Conservation (phyloP, 2,329 filamentous ascomycete species). For the Ophiostoma sp. region DNA sequence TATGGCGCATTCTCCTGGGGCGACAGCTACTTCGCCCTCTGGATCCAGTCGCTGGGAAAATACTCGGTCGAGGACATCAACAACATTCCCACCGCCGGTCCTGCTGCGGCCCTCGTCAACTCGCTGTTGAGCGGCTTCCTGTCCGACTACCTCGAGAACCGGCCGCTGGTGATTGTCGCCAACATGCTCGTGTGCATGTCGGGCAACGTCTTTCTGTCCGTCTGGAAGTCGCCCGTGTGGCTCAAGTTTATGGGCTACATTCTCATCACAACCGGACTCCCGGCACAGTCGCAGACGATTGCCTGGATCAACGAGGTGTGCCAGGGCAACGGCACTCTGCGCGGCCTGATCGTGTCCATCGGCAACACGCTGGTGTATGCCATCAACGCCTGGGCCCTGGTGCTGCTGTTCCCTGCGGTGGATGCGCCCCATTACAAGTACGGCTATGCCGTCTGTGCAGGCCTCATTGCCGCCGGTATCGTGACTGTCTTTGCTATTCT, state of each 20-base stretch:
- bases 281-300: not conserved
- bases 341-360: not conserved
- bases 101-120: not conserved
- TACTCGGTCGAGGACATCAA: not conserved
- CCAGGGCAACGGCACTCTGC: not conserved
- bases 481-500: not conserved
- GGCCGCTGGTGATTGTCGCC: not conserved
- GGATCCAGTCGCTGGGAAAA: not conserved
- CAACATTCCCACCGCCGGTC: not conserved
- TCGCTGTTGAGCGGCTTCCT: not conserved
- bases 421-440: not conserved
- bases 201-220: not conserved
- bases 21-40: conserved; percentile 2
- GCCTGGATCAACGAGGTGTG: not conserved
- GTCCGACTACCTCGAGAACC: not conserved
- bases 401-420: not conserved
- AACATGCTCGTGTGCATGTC: not conserved
- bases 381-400: conserved; percentile 4
- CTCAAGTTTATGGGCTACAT: conserved; percentile 1
- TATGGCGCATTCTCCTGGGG: conserved; percentile 1
- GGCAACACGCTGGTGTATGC: not conserved
- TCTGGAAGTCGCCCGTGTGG: not conserved
- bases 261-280: not conserved
- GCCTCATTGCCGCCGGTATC: not conserved
- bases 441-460: not conserved